These are phyloP conservation scores for Trichoderma citrinoviride DNA, from an alignment of 2,329 filamentous ascomycete genomes.

Conservation along the genomic window DNA sequence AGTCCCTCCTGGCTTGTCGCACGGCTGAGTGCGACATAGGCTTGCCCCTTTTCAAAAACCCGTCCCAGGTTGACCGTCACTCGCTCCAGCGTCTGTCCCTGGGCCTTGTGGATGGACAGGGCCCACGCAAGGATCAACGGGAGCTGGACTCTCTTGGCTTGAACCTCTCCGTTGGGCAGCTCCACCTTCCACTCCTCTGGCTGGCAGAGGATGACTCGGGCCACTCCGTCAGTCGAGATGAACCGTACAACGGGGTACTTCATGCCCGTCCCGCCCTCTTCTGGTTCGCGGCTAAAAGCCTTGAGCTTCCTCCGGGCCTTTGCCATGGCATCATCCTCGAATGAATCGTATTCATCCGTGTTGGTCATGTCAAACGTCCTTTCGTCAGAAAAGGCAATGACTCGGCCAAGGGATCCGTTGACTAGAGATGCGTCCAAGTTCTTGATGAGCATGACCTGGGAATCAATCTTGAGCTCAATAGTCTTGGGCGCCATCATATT, in stretches of 20 bases:
- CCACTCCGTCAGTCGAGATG: slow-evolving; percentile 68
- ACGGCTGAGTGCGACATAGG: slow-evolving; percentile 92
- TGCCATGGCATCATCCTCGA: slow-evolving; percentile 40
- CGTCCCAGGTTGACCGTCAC: slow-evolving; percentile 91
- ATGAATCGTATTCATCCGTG: slow-evolving; percentile 46
- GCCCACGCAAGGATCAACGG: slow-evolving; percentile 96
- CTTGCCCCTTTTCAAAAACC: slow-evolving; percentile 96
- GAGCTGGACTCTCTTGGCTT: slow-evolving; percentile 78
- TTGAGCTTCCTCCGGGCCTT: slow-evolving; percentile 59
- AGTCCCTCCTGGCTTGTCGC: slow-evolving; percentile 84
- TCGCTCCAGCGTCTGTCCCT: slow-evolving; percentile 88
- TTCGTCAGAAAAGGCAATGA: slow-evolving; percentile 50
- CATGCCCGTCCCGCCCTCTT: slow-evolving; percentile 45
- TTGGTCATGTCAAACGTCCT: slow-evolving; percentile 39
- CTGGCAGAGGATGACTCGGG: slow-evolving; percentile 66
- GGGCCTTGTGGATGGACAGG: slow-evolving; percentile 95
- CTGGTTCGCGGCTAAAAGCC: slow-evolving; percentile 43
- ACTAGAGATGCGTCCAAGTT: slow-evolving; percentile 93
- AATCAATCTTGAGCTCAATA: slow-evolving; percentile 81
- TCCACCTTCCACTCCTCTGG: slow-evolving; percentile 96
- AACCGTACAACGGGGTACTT: slow-evolving; percentile 86
- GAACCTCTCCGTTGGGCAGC: slow-evolving; percentile 89
- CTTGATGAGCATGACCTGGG: slow-evolving; percentile 99
- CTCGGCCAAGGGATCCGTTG: slow-evolving; percentile 88
- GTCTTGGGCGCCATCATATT: slow-evolving; percentile 91